A percentile compares a stretch with the other conserved stretches of the same genome.
phyloP scores from a whole-genome alignment of 108 stramenopile genomes.

The Cyclotella sp. region DNA sequence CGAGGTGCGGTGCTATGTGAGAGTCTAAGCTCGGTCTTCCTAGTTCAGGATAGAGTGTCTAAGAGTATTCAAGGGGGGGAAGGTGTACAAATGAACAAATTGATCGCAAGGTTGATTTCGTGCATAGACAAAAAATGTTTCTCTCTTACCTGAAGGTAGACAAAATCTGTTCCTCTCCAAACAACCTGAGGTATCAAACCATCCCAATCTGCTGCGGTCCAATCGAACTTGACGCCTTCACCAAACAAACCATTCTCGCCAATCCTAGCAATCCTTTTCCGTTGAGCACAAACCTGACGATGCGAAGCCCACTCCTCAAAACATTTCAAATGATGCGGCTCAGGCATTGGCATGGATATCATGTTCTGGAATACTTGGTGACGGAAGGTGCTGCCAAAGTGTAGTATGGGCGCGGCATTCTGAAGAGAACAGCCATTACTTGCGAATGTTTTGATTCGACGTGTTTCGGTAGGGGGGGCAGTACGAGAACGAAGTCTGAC shows the following conservation, averaged over 20 bases:
- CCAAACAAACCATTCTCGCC: slow-evolving; percentile 12
- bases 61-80: neutral
- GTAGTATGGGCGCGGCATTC: neutral
- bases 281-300: neutral
- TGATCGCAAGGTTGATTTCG: neutral
- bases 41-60: slow-evolving; percentile 16
- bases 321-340: slow-evolving; percentile 18
- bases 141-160: slow-evolving; percentile 1
- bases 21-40: slow-evolving; percentile 1
- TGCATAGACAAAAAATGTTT: neutral
- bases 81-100: neutral
- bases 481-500: neutral
- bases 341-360: slow-evolving; percentile 20
- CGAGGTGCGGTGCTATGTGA: slow-evolving; percentile 2
- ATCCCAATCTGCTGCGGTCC: slow-evolving; percentile 1
- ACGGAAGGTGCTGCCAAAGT: slow-evolving; percentile 20
- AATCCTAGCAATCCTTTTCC: neutral
- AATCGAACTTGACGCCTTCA: neutral
- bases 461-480: neutral
- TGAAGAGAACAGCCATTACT: neutral
- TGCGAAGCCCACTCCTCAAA: slow-evolving; percentile 1
- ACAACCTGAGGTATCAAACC: slow-evolving; percentile 12
- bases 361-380: slow-evolving; percentile 1
- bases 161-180: slow-evolving; percentile 18
- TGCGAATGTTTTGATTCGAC: neutral